Evolutionary conservation across 2,329 filamentous ascomycete species (phyloP).

Genomic region (Ascochyta koolunga): DNA sequence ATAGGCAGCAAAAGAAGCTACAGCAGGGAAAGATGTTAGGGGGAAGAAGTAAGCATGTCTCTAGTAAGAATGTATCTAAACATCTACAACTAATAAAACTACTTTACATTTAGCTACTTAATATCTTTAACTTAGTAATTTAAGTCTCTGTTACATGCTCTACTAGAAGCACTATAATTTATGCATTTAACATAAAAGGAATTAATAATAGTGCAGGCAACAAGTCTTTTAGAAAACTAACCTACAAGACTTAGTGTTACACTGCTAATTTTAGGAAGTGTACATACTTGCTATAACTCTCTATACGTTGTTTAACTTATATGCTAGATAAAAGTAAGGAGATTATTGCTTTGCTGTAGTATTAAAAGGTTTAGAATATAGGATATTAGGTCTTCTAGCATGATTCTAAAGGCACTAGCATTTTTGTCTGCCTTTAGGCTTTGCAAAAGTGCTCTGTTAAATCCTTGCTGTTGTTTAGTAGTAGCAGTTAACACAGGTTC

Average conservation of each 20-base stretch:
- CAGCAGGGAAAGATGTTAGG: slow-evolving; percentile 15
- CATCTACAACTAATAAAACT: not conserved
- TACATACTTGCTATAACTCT: slow-evolving; percentile 15
- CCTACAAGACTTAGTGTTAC: slow-evolving; percentile 7
- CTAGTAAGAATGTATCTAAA: not conserved
- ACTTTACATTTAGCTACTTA: not conserved
- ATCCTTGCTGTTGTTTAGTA: slow-evolving; percentile 5
- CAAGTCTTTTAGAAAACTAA: too few relatives aligned
- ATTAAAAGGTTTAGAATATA: too few relatives aligned
- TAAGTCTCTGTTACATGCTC: too few relatives aligned
- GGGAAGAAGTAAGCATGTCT: not conserved
- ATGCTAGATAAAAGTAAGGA: too few relatives aligned
- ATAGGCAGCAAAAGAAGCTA: too few relatives aligned
- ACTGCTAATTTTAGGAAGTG: not conserved
- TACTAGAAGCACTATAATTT: too few relatives aligned
- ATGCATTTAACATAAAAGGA: too few relatives aligned
- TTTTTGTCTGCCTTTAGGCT: not conserved
- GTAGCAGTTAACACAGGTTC: too few relatives aligned
- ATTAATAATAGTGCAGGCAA: too few relatives aligned
- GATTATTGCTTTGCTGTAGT: too few relatives aligned
- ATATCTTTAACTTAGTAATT: too few relatives aligned
- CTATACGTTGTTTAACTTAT: slow-evolving; percentile 7
- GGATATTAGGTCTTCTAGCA: too few relatives aligned
- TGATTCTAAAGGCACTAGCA: not conserved
- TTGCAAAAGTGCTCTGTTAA: not conserved